Percentiles rank a stretch among this genome's conserved stretches.
Conservation (phyloP, 805 yeast species). For the Torulaspora microellipsoides region DNA sequence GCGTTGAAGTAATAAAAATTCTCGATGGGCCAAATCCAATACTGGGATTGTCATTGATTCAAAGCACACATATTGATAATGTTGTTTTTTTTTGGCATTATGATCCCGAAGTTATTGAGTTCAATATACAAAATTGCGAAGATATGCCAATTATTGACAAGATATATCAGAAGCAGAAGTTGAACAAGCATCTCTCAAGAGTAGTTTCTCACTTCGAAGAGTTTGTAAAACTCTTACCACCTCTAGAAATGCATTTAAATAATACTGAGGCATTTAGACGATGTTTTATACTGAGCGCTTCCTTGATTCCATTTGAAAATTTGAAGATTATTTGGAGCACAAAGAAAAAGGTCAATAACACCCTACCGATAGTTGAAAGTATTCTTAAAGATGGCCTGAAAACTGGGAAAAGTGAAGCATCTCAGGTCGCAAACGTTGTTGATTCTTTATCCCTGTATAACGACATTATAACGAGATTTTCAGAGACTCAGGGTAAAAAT, state of each 20-base stretch:
- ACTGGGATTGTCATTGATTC: conserved; percentile 58
- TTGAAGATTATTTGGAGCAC: conserved; percentile 24
- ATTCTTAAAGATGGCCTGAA: conserved; percentile 68
- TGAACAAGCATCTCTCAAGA: conserved; percentile 12
- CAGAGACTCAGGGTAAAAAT: conserved; percentile 8
- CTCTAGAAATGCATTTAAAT: conserved; percentile 1
- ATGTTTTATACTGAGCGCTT: conserved; percentile 16
- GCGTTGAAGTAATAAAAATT: conserved; percentile 76
- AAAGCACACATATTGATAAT: conserved; percentile 49
- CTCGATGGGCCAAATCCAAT: conserved; percentile 58
- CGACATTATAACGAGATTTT: conserved; percentile 25
- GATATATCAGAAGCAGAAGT: conserved; percentile 15
- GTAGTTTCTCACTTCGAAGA: conserved; percentile 5
- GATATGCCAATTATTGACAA: conserved; percentile 14
- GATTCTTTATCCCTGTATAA: conserved; percentile 30
- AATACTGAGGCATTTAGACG: conserved; percentile 15
- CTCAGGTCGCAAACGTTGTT: conserved; percentile 44
- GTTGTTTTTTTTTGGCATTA: conserved; percentile 49
- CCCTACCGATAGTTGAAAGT: conserved; percentile 35
- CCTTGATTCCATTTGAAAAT: conserved; percentile 24
- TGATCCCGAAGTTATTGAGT: conserved; percentile 20
- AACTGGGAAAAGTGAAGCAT: conserved; percentile 53
- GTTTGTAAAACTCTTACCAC: conserved; percentile 8
- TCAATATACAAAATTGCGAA: conserved; percentile 22
- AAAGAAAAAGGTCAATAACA: conserved; percentile 26